A percentile compares a stretch with the other conserved stretches of the same genome.
phyloP scores from a whole-genome alignment of 1,284 basidiomycete species.

The Coniferiporia sulphurascens region DNA sequence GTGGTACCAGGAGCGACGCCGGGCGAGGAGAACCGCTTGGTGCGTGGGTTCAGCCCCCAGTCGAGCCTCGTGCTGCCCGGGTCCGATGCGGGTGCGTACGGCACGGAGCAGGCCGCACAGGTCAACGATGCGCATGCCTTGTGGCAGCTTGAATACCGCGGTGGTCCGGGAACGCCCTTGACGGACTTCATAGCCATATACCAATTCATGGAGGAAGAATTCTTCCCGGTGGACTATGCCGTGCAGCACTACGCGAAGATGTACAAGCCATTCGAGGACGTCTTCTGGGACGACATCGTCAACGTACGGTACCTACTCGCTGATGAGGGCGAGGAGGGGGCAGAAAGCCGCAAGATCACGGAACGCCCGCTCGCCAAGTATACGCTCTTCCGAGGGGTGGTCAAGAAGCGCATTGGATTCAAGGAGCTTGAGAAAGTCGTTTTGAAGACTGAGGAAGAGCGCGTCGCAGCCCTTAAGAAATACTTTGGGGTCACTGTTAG shows the following conservation, averaged over 20 bases:
- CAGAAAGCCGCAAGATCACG: neutral
- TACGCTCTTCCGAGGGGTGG: conserved; percentile 1
- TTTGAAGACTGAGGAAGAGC: conserved; percentile 6
- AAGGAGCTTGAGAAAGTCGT: conserved; percentile 1
- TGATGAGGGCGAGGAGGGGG: neutral
- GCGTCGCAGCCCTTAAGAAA: conserved; percentile 1
- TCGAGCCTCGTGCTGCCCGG: conserved; percentile 2
- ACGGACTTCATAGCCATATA: conserved; percentile 1
- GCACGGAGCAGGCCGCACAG: conserved; percentile 1
- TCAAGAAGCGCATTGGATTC: conserved; percentile 7
- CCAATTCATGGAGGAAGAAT: conserved; percentile 11
- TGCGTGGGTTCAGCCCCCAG: conserved; percentile 1
- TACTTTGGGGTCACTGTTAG: conserved; percentile 9
- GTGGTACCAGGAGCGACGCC: neutral
- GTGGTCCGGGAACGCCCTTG: neutral
- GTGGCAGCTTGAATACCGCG: conserved; percentile 10
- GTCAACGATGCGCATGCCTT: neutral
- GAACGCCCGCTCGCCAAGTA: conserved; percentile 1
- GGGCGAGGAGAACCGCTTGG: conserved; percentile 1
- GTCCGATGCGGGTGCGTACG: neutral
- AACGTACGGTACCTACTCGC: neutral
- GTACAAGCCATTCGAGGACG: conserved; percentile 11
- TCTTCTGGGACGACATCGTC: conserved; percentile 11
- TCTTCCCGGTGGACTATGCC: neutral
- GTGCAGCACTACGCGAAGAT: conserved; percentile 13